These are phyloP conservation scores for Aspergillus sp. DNA, from an alignment of 2,329 filamentous ascomycete species.

Conservation along the genomic window DNA sequence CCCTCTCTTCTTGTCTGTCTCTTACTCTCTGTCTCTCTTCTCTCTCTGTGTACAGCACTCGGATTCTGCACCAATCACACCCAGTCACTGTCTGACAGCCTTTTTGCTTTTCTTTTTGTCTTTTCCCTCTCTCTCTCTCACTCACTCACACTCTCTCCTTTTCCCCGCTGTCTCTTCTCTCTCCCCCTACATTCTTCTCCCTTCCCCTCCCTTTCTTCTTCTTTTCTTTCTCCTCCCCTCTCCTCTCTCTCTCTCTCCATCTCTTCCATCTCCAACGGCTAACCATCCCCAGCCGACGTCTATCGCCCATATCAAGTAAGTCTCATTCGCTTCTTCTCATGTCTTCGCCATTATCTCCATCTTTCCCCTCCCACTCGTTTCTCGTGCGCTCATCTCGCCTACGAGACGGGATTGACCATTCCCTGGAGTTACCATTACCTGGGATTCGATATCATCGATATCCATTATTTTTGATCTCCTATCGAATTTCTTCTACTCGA, in stretches of 20 bases:
- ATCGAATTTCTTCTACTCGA: neutral
- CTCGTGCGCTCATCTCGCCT: neutral
- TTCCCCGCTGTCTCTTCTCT: constrained; percentile 10
- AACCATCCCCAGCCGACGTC: constrained; percentile 40
- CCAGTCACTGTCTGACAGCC: neutral
- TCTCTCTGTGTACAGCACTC: neutral
- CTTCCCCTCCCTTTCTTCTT: constrained; percentile 2
- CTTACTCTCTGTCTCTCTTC: neutral
- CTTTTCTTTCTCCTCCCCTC: constrained; percentile 2
- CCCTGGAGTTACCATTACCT: too few species aligned
- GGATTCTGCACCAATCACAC: neutral
- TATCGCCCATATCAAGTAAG: constrained; percentile 49
- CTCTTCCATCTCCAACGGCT: constrained; percentile 9
- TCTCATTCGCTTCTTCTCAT: constrained; percentile 12
- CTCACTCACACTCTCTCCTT: constrained; percentile 6
- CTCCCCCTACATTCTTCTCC: constrained; percentile 7
- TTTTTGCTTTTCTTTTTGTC: neutral
- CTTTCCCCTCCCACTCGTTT: neutral
- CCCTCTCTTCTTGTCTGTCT: neutral
- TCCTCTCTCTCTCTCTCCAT: constrained; percentile 8
- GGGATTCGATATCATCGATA: neutral
- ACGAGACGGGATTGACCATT: too few species aligned
- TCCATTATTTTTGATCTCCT: neutral
- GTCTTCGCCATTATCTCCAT: neutral
- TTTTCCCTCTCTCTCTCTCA: constrained; percentile 7